A percentile compares a stretch with the other conserved stretches of the same genome.
These are phyloP conservation scores for Colletotrichum acutatum DNA, from an alignment of 2,329 filamentous ascomycete species.

Conservation along the genomic window DNA sequence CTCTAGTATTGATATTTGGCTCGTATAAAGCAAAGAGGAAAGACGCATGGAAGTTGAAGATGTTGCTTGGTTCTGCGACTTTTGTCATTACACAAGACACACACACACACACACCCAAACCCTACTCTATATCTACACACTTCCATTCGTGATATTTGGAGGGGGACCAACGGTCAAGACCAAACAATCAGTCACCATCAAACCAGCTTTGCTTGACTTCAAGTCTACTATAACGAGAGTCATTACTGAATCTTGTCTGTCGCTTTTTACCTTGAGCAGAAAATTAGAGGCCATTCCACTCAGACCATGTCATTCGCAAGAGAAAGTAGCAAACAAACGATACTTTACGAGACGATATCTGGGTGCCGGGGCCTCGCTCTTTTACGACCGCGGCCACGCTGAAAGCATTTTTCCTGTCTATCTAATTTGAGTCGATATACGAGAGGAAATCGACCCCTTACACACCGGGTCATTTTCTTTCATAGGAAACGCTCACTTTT, in stretches of 20 bases:
- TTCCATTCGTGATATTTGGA: not conserved
- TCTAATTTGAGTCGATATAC: too few relatives aligned
- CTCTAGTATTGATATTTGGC: not conserved
- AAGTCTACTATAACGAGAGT: not conserved
- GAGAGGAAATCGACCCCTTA: too few relatives aligned
- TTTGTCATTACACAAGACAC: not conserved
- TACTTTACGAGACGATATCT: not conserved
- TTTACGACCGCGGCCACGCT: constrained; percentile 15
- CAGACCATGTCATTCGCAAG: constrained; percentile 31
- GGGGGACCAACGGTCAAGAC: not conserved
- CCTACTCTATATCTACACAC: too few relatives aligned
- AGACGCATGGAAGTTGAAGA: not conserved
- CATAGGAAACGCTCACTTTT: too few relatives aligned
- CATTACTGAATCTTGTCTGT: not conserved
- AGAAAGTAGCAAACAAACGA: constrained; percentile 7
- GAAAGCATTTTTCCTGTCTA: too few relatives aligned
- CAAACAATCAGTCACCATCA: not conserved
- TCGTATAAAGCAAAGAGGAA: not conserved
- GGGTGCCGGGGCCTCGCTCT: not conserved
- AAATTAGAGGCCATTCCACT: not conserved
- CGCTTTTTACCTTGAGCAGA: not conserved
- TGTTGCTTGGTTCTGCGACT: not conserved
- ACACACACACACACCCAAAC: not conserved
- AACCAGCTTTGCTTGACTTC: not conserved
- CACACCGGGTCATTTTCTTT: too few relatives aligned